These are phyloP conservation scores for Chlorophyllum brunneum DNA, from an alignment of 768 basidiomycete species.

Conservation along the genomic window DNA sequence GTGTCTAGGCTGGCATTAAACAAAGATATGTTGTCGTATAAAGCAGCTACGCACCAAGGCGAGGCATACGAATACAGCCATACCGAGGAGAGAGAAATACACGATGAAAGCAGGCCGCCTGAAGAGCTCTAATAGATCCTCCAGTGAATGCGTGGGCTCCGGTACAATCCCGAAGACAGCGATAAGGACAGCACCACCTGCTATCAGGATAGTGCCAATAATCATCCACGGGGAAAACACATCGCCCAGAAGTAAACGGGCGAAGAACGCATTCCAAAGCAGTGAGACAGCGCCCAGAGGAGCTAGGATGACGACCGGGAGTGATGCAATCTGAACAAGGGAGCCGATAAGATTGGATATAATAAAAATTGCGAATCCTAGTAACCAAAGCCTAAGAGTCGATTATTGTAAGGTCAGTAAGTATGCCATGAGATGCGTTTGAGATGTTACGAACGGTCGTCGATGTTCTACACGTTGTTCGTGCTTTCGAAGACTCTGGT, in stretches of 20 bases:
- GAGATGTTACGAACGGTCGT: constrained; percentile 59
- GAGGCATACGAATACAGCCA: constrained; percentile 56
- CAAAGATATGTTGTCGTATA: neutral
- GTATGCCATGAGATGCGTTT: neutral
- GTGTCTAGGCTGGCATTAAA: constrained; percentile 50
- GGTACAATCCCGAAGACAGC: constrained; percentile 91
- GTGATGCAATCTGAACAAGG: constrained; percentile 86
- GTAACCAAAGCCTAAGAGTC: constrained; percentile 80
- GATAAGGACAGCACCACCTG: constrained; percentile 84
- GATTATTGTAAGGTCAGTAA: neutral
- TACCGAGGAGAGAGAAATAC: constrained; percentile 74
- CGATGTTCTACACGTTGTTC: constrained; percentile 68
- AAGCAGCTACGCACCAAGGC: constrained; percentile 46
- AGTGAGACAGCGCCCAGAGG: constrained; percentile 90
- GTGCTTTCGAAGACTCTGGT: constrained; percentile 65
- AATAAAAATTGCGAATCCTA: constrained; percentile 85
- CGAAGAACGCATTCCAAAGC: constrained; percentile 93
- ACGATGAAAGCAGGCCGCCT: constrained; percentile 70
- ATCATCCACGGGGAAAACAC: constrained; percentile 82
- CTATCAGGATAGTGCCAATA: constrained; percentile 84
- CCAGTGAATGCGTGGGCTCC: constrained; percentile 80
- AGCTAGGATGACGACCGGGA: constrained; percentile 92
- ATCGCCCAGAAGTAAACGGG: constrained; percentile 79
- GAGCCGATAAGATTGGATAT: constrained; percentile 87
- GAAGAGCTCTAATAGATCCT: constrained; percentile 79